Percentiles rank a stretch among this genome's conserved stretches.
phyloP scores from a whole-genome alignment of 78 protist species.

The Dictyostelium citrinum region DNA sequence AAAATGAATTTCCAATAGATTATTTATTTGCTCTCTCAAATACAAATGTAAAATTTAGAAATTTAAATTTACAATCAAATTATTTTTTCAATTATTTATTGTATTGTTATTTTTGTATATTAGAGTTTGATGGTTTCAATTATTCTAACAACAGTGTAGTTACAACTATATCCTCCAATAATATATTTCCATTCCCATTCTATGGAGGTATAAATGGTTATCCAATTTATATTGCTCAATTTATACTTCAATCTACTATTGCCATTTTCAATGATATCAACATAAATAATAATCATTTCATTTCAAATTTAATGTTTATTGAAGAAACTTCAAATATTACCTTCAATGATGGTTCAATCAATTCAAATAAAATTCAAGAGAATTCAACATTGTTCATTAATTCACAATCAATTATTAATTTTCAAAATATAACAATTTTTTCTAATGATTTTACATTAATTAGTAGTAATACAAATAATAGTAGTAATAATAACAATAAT shows the following conservation, averaged over 20 bases:
- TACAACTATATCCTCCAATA: not conserved
- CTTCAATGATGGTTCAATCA: not conserved
- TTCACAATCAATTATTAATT: not conserved
- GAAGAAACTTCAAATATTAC: not conserved
- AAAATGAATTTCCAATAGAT: not conserved
- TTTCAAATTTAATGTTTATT: not conserved
- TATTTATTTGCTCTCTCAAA: not conserved
- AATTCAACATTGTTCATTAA: not conserved
- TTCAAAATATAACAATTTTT: not conserved
- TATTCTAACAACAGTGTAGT: not conserved
- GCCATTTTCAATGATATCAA: not conserved
- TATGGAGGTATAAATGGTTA: not conserved
- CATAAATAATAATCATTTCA: not conserved
- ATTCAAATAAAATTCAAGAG: not conserved
- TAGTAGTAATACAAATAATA: not conserved
- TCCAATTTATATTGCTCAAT: not conserved
- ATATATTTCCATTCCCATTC: not conserved
- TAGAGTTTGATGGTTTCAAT: not conserved
- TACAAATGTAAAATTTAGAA: not conserved
- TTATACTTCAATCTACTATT: not conserved
- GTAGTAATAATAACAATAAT: not conserved
- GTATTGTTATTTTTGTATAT: not conserved
- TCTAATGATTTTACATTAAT: not conserved
- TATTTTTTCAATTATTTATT: not conserved
- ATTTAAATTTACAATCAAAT: not conserved